phyloP scores from a whole-genome alignment of 2,329 filamentous ascomycete genomes.

The Herpomyces periplanetae region DNA sequence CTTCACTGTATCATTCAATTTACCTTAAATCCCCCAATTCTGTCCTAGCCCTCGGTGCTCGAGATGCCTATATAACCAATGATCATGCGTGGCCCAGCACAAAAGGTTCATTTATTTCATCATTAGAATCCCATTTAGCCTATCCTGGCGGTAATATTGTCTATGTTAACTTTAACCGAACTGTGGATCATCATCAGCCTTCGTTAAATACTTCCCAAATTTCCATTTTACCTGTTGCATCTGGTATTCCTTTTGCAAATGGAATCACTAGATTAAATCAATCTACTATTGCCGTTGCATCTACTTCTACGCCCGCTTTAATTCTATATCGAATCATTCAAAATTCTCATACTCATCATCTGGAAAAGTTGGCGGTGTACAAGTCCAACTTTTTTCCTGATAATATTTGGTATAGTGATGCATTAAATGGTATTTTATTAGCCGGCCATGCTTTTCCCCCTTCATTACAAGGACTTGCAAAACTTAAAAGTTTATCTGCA shows the following conservation, averaged over 20 bases:
- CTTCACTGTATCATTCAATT: slow-evolving; percentile 6
- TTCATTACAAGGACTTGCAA: slow-evolving; percentile 4
- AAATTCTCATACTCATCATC: too few species aligned
- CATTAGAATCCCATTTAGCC: slow-evolving; percentile 8
- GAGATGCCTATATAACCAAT: slow-evolving; percentile 9
- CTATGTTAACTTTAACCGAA: slow-evolving; percentile 6
- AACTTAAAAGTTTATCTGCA: too few species aligned
- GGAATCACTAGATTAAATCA: slow-evolving; percentile 8
- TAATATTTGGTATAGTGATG: too few species aligned
- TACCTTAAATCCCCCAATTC: slow-evolving; percentile 8
- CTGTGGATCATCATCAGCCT: too few species aligned
- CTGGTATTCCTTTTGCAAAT: slow-evolving; percentile 8
- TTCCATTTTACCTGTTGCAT: too few species aligned
- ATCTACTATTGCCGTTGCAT: slow-evolving; percentile 8
- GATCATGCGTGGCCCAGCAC: slow-evolving; percentile 8
- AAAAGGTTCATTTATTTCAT: slow-evolving; percentile 5
- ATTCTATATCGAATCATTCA: slow-evolving; percentile 6
- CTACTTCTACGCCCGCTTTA: slow-evolving; percentile 6
- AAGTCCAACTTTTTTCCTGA: too few species aligned
- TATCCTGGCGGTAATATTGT: slow-evolving; percentile 8
- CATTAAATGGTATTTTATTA: slow-evolving; percentile 7
- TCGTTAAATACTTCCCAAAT: too few species aligned
- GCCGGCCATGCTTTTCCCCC: slow-evolving; percentile 9
- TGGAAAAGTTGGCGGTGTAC: too few species aligned
- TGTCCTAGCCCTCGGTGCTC: slow-evolving; percentile 6